Percentiles rank a stretch among this genome's conserved stretches.
phyloP scores from a whole-genome alignment of 257 asterid genomes.

The Euphrasia confusa region DNA sequence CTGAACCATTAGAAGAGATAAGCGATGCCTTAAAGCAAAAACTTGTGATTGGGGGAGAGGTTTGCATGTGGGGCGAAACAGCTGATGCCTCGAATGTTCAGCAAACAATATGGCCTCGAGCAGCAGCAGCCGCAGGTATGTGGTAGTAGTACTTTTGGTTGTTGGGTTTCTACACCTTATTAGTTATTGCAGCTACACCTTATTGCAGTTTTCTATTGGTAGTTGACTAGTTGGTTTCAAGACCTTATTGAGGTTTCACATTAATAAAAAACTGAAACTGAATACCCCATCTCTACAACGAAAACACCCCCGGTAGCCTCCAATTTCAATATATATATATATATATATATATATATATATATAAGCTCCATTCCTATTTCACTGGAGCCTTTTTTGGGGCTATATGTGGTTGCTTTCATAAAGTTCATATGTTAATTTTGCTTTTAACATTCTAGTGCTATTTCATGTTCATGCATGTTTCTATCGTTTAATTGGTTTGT shows the following conservation, averaged over 20 bases:
- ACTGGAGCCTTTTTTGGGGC: too few relatives aligned
- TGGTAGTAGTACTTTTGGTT: slow-evolving; percentile 8
- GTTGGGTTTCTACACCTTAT: slow-evolving; percentile 10
- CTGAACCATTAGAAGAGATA: slow-evolving; percentile 78
- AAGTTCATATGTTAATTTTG: too few relatives aligned
- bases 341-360: too few relatives aligned
- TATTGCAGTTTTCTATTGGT: slow-evolving; percentile 17
- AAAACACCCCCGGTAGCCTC: too few relatives aligned
- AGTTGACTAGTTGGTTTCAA: slow-evolving; percentile 1
- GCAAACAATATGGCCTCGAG: slow-evolving; percentile 98
- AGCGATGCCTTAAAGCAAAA: slow-evolving; percentile 53
- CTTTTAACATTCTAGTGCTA: not conserved
- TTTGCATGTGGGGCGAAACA: slow-evolving; percentile 90
- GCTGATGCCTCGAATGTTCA: slow-evolving; percentile 83
- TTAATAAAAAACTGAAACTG: too few relatives aligned
- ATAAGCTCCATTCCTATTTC: too few relatives aligned
- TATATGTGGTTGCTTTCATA: too few relatives aligned
- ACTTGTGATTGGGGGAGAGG: slow-evolving; percentile 92
- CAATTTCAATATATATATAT: too few relatives aligned
- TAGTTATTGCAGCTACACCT: too few relatives aligned
- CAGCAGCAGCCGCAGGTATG: slow-evolving; percentile 95
- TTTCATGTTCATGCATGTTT: not conserved
- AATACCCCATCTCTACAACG: too few relatives aligned
- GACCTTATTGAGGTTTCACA: slow-evolving; percentile 3
- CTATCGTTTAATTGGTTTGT: not conserved